Evolutionary conservation across 495 filamentous ascomycete species (phyloP).

Genomic region (Penicillium subrubescens): DNA sequence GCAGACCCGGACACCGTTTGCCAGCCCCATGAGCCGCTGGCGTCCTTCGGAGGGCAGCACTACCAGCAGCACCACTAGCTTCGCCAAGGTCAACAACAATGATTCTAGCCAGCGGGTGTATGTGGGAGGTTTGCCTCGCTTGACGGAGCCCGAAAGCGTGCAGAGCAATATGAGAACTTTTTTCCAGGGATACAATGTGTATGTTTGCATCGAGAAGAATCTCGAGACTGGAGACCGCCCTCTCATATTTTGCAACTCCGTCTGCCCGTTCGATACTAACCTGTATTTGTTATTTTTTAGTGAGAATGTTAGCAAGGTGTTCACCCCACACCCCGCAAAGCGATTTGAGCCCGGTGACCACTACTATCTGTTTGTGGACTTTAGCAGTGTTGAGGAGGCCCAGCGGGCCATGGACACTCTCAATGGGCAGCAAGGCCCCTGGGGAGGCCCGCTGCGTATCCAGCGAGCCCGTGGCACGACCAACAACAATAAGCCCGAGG

Average conservation of each 20-base stretch:
- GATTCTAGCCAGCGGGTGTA: conserved; percentile 59
- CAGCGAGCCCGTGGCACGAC: conserved; percentile 41
- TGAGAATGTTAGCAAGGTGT: conserved; percentile 65
- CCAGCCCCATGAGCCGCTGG: conserved; percentile 37
- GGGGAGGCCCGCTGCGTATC: conserved; percentile 50
- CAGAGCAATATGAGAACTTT: conserved; percentile 56
- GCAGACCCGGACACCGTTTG: conserved; percentile 26
- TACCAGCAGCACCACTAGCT: conserved; percentile 6
- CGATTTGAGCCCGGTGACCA: conserved; percentile 56
- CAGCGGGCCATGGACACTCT: conserved; percentile 48
- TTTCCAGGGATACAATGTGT: conserved; percentile 61
- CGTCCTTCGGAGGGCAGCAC: conserved; percentile 26
- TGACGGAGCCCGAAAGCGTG: conserved; percentile 57
- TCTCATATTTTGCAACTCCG: not conserved
- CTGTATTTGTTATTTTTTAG: conserved; percentile 17
- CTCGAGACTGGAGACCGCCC: not conserved
- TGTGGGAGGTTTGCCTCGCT: conserved; percentile 62
- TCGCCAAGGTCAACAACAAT: conserved; percentile 29
- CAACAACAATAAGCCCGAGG: conserved; percentile 13
- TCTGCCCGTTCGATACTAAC: conserved; percentile 6
- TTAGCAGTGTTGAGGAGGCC: conserved; percentile 57
- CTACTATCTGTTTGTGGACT: conserved; percentile 71
- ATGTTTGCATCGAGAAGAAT: conserved; percentile 18
- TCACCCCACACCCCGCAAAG: conserved; percentile 57
- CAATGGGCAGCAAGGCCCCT: conserved; percentile 45